Base-by-base conservation (phyloP, 2,329 filamentous ascomycete species). In the Trichophyton verrucosum region DNA sequence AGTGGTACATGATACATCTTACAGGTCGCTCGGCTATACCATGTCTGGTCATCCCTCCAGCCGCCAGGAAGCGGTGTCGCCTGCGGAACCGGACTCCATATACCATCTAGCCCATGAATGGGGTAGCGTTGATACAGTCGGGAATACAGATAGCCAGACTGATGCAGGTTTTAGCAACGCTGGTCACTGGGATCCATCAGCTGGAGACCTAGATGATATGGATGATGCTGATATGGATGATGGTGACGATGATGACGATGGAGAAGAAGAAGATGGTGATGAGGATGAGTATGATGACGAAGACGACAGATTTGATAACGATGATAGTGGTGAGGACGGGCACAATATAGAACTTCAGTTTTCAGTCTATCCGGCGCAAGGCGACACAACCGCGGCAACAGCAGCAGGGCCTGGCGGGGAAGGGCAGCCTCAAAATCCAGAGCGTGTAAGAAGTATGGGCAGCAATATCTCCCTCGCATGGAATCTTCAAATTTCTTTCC, bases 71-170 rank as follows among this genome's bases (percentile, higher is more conserved):
- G 27, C 64, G 42, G 53, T 63, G 15, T 65, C 62, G 44, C 61
- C 63, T 15, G 63, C 63, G 17, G 69, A 66, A 42, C 67, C 68
- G 13, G 64, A 64, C 5, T 66, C 68, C 24, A 61, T 68, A 30
- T 75, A 73, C 66, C 74, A 76, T 61, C 68, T 70, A 8, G 69
- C 72, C 15, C 66, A 65, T 60, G 73, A 74, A 68, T 71, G 20
- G 65, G 65, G 61, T 71, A 73, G 75, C 59, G 68, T 69, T 17
- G 67, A 66, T 17, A 7, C 40, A 7, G n/a, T 55, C 63, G 66
- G 30, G 7, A 3, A 49, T 59, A 15, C 24, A 36, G n/a, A 5
- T 11, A 30, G 33, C 11, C 33, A 44, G 40, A 24, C 3, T 22
- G 36, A 36, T 20, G 20, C 55, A 13, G 66, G 69, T 61, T 65